phyloP scores from a whole-genome alignment of 2,329 filamentous ascomycete species.

The Trichocomaceae sp. region DNA sequence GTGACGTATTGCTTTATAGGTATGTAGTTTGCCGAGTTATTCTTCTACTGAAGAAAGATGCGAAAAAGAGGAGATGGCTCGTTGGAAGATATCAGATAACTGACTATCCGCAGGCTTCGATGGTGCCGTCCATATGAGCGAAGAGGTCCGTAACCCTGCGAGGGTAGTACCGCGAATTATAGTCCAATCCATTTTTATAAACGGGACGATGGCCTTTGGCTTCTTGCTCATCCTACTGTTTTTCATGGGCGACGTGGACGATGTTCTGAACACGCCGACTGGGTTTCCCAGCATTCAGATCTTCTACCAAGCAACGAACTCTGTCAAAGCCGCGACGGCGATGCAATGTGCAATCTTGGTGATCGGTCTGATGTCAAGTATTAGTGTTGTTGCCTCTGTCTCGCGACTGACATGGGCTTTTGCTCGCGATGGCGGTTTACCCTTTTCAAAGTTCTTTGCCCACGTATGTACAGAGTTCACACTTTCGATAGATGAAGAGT shows the following conservation, averaged over 20 bases:
- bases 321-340: conserved; percentile 35
- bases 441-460: conserved; percentile 20
- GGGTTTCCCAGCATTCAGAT: conserved; percentile 41
- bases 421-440: conserved; percentile 43
- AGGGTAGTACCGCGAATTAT: conserved; percentile 43
- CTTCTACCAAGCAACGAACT: conserved; percentile 36
- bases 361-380: conserved; percentile 34
- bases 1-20: conserved; percentile 25
- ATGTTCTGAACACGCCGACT: conserved; percentile 21
- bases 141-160: conserved; percentile 41
- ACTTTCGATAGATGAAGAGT: not conserved
- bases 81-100: not conserved
- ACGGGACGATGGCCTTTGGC: conserved; percentile 36
- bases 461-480: conserved; percentile 18
- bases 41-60: not conserved
- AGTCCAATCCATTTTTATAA: conserved; percentile 40
- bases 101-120: conserved; percentile 36
- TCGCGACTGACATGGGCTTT: conserved; percentile 47
- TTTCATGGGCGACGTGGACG: conserved; percentile 37
- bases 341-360: conserved; percentile 36
- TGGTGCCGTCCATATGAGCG: conserved; percentile 44
- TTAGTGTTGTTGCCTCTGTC: conserved; percentile 42
- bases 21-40: conserved; percentile 9
- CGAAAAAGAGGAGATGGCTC: not conserved
- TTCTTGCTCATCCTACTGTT: conserved; percentile 40